These are phyloP conservation scores for Magnusiomyces sp. DNA, from an alignment of 1,139 yeast genomes.

Conservation along the genomic window DNA sequence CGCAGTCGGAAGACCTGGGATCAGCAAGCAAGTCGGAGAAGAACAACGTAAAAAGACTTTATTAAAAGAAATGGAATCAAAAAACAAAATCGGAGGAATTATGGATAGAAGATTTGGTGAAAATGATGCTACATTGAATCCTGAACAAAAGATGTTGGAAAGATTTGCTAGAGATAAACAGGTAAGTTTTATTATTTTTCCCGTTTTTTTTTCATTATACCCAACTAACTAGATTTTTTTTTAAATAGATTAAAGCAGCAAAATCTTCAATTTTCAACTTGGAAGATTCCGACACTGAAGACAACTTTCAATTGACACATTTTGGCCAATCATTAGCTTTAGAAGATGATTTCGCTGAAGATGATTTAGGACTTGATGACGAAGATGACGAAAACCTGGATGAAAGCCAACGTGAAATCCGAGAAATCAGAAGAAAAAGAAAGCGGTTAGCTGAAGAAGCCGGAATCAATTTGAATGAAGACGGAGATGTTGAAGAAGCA, in stretches of 20 bases:
- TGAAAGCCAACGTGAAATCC: slow-evolving; percentile 23
- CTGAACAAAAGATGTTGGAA: slow-evolving; percentile 91
- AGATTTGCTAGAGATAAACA: slow-evolving; percentile 88
- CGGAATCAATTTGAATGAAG: slow-evolving; percentile 13
- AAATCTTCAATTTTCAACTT: slow-evolving; percentile 54
- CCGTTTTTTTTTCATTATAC: not conserved
- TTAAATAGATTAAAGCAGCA: slow-evolving; percentile 12
- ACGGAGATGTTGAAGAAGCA: slow-evolving; percentile 16
- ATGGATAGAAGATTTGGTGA: slow-evolving; percentile 92
- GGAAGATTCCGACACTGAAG: slow-evolving; percentile 60
- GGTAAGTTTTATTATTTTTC: slow-evolving; percentile 18
- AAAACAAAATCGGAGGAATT: slow-evolving; percentile 70
- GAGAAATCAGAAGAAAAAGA: slow-evolving; percentile 12
- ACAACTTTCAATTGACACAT: slow-evolving; percentile 56
- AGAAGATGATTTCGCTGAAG: slow-evolving; percentile 42
- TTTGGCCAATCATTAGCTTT: slow-evolving; percentile 61
- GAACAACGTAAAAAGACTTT: slow-evolving; percentile 57
- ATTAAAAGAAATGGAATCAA: slow-evolving; percentile 49
- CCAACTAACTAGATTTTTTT: slow-evolving; percentile 4
- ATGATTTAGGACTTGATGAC: slow-evolving; percentile 37
- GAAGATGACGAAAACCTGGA: slow-evolving; percentile 42
- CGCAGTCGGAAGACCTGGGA: slow-evolving; percentile 65
- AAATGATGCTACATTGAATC: slow-evolving; percentile 55
- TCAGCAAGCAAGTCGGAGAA: slow-evolving; percentile 69
- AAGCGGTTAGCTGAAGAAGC: slow-evolving; percentile 13